Evolutionary conservation across 768 basidiomycete genomes (phyloP).

Genomic region (Crucibulum laeve): DNA sequence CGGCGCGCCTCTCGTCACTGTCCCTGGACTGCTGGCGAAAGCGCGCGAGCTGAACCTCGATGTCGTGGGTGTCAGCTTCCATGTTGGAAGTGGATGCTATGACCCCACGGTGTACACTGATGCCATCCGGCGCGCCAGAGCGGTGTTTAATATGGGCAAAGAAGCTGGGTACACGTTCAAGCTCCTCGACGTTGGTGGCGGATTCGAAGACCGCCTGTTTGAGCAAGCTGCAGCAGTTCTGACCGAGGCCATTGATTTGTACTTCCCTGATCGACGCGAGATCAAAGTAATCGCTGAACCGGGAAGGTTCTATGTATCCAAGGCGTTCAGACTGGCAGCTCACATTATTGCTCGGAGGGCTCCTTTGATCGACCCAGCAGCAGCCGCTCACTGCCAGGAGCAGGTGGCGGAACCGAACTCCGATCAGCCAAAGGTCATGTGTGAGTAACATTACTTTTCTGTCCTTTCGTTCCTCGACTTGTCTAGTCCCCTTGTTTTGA

Average conservation of each 20-base stretch:
- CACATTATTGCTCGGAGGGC: conserved; percentile 73
- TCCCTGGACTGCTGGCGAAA: conserved; percentile 73
- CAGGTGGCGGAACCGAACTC: conserved; percentile 7
- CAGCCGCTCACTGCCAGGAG: neutral
- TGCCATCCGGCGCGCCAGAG: conserved; percentile 77
- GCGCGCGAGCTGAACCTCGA: conserved; percentile 77
- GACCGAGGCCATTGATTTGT: conserved; percentile 60
- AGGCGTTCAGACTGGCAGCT: conserved; percentile 87
- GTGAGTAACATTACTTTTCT: conserved; percentile 52
- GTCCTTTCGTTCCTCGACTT: conserved; percentile 38
- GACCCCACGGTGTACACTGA: conserved; percentile 88
- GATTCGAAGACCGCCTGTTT: conserved; percentile 88
- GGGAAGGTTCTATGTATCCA: conserved; percentile 89
- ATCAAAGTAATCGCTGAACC: conserved; percentile 93
- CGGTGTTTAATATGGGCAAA: conserved; percentile 84
- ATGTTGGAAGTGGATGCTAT: conserved; percentile 96
- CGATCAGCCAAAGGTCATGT: conserved; percentile 71
- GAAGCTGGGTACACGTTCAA: conserved; percentile 78
- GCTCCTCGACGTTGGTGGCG: conserved; percentile 92
- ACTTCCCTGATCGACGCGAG: conserved; percentile 72
- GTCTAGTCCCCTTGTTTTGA: no score
- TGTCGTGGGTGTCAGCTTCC: conserved; percentile 95
- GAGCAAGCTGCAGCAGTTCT: conserved; percentile 74
- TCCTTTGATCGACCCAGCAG: neutral
- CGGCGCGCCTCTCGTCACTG: conserved; percentile 82